Conservation (phyloP, 2,329 filamentous ascomycete genomes). For the Colletotrichum sp. region DNA sequence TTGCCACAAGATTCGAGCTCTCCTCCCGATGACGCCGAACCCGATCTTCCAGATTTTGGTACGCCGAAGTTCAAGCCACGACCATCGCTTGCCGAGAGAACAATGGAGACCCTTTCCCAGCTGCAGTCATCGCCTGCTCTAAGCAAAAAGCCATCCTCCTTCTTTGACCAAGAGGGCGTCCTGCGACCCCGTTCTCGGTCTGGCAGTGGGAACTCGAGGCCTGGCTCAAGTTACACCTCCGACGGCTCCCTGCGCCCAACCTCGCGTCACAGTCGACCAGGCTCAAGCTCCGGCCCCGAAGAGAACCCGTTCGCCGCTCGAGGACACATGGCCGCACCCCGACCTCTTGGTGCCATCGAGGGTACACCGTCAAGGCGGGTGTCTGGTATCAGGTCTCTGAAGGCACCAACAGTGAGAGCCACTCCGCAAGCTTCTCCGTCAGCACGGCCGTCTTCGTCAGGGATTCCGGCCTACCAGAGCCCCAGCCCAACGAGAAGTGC, state of each 20-base stretch:
- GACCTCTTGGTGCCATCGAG: constrained; percentile 45
- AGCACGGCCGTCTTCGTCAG: constrained; percentile 33
- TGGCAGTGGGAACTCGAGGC: constrained; percentile 50
- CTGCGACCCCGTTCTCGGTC: constrained; percentile 59
- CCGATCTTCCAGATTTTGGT: constrained; percentile 7
- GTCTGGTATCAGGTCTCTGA: constrained; percentile 38
- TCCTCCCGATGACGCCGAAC: constrained; percentile 20
- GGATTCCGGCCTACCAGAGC: constrained; percentile 34
- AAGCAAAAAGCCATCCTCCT: constrained; percentile 70
- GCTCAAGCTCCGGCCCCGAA: constrained; percentile 57
- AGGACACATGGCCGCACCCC: constrained; percentile 48
- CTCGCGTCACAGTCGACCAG: constrained; percentile 58
- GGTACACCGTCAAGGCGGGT: constrained; percentile 44
- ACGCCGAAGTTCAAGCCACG: constrained; percentile 32
- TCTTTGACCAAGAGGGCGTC: constrained; percentile 71
- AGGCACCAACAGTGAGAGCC: constrained; percentile 35
- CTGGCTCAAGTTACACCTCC: constrained; percentile 65
- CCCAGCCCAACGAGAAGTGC: constrained; percentile 44
- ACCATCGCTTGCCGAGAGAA: constrained; percentile 79
- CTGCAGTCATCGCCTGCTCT: constrained; percentile 79
- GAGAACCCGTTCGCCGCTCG: constrained; percentile 45
- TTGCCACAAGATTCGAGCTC: neutral
- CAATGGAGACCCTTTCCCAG: constrained; percentile 81
- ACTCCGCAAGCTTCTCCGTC: constrained; percentile 25
- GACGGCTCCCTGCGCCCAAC: constrained; percentile 60